phyloP scores from a whole-genome alignment of 345 rosid species.

The Pistacia vera region DNA sequence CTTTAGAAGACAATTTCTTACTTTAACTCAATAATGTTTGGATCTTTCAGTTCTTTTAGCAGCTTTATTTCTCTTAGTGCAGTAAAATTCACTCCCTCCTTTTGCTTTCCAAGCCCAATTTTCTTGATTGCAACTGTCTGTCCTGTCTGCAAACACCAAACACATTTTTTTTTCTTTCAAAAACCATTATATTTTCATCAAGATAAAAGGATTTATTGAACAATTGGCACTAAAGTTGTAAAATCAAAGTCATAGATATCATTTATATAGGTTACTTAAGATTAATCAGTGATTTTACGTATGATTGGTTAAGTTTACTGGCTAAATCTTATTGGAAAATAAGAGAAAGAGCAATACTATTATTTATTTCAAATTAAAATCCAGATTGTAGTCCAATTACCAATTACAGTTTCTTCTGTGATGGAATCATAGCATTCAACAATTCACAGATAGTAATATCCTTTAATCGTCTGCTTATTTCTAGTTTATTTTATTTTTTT shows the following conservation, averaged over 20 bases:
- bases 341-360: background rate
- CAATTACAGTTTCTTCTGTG: background rate
- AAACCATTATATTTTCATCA: background rate
- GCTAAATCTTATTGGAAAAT: background rate
- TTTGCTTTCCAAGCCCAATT: slow-evolving; percentile 91
- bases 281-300: background rate
- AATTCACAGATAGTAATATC: background rate
- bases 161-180: background rate
- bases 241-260: background rate
- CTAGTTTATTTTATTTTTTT: no score
- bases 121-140: slow-evolving; percentile 89
- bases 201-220: background rate
- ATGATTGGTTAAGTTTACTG: background rate
- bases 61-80: slow-evolving; percentile 96
- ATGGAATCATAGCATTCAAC: background rate
- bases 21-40: slow-evolving; percentile 74
- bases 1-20: background rate
- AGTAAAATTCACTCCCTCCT: slow-evolving; percentile 91
- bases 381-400: background rate
- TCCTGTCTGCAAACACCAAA: slow-evolving; percentile 60
- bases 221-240: background rate
- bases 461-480: background rate
- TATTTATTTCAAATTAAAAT: background rate
- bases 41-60: slow-evolving; percentile 88
- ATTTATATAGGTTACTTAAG: background rate